Evolutionary conservation across 441 rosid genomes (phyloP).

Genomic region (Macaranga tanarius): DNA sequence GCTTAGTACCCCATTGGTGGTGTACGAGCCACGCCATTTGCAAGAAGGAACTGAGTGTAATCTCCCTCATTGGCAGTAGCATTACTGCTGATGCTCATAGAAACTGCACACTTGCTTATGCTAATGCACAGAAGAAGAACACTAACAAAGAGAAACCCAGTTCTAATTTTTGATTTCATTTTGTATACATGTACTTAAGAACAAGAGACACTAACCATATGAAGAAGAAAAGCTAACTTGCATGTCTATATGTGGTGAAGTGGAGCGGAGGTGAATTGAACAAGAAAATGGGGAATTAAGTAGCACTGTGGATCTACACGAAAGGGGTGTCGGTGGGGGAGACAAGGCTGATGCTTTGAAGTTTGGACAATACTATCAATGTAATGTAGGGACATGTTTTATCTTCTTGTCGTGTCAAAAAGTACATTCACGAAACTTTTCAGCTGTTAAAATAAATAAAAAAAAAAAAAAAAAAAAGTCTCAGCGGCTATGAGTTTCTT

Average conservation of each 20-base stretch:
- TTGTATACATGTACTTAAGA: neutral
- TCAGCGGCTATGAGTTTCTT: too few species aligned
- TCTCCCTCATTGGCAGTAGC: neutral
- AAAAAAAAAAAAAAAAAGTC: too few species aligned
- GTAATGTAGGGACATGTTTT: too few species aligned
- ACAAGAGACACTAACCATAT: neutral
- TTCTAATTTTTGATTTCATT: constrained; percentile 6
- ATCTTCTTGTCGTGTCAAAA: too few species aligned
- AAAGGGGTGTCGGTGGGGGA: too few species aligned
- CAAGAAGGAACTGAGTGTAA: constrained; percentile 37
- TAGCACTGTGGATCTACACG: too few species aligned
- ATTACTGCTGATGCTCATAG: constrained; percentile 11
- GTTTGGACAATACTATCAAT: too few species aligned
- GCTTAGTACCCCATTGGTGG: constrained; percentile 51
- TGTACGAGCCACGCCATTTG: constrained; percentile 47
- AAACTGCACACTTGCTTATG: constrained; percentile 6
- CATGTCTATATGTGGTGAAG: neutral
- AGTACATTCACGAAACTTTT: too few species aligned
- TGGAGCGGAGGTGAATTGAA: neutral
- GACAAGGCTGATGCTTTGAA: too few species aligned
- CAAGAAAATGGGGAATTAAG: neutral
- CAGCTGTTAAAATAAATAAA: too few species aligned
- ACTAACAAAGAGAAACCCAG: constrained; percentile 14
- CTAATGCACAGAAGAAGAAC: constrained; percentile 4
- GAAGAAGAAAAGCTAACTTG: too few species aligned